These are phyloP conservation scores for Calonectria pseudoturangicola DNA, from an alignment of 2,329 filamentous ascomycete species.

Conservation along the genomic window DNA sequence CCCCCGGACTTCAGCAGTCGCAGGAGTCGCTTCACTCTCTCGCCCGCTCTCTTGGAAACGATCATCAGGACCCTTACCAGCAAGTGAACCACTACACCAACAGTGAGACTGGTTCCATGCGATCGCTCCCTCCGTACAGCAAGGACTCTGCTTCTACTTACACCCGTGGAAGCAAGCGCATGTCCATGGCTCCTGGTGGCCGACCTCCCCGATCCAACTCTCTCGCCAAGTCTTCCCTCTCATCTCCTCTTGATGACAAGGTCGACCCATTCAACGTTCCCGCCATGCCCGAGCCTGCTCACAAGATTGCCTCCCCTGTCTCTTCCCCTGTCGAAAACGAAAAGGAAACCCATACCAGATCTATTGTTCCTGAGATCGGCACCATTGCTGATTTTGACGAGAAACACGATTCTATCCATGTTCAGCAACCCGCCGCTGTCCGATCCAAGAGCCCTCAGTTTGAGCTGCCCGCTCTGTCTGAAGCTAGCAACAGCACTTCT, in stretches of 20 bases:
- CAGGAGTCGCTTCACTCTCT: constrained; percentile 91
- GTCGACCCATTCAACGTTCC: constrained; percentile 62
- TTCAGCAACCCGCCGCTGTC: constrained; percentile 57
- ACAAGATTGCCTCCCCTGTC: constrained; percentile 49
- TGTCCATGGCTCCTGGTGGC: constrained; percentile 53
- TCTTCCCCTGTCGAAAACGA: constrained; percentile 51
- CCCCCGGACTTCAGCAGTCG: constrained; percentile 85
- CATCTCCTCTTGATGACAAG: constrained; percentile 57
- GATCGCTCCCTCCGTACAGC: constrained; percentile 67
- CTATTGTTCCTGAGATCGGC: constrained; percentile 64
- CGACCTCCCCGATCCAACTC: constrained; percentile 63
- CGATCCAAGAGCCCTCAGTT: constrained; percentile 56
- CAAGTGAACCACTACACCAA: constrained; percentile 74
- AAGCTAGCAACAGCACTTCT: constrained; percentile 38
- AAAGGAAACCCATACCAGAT: constrained; percentile 56
- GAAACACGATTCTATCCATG: constrained; percentile 50
- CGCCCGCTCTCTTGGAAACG: constrained; percentile 82
- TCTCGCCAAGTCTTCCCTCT: constrained; percentile 62
- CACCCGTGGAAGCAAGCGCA: constrained; percentile 63
- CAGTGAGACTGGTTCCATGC: constrained; percentile 74
- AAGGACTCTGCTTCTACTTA: constrained; percentile 68
- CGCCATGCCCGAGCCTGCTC: constrained; percentile 55
- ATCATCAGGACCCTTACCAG: constrained; percentile 91
- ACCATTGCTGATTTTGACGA: constrained; percentile 58
- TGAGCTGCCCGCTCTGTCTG: constrained; percentile 48